Percentiles rank a stretch among this genome's conserved stretches.
phyloP scores from a whole-genome alignment of 2,329 filamentous ascomycete species.

The Neoascochyta sp. region DNA sequence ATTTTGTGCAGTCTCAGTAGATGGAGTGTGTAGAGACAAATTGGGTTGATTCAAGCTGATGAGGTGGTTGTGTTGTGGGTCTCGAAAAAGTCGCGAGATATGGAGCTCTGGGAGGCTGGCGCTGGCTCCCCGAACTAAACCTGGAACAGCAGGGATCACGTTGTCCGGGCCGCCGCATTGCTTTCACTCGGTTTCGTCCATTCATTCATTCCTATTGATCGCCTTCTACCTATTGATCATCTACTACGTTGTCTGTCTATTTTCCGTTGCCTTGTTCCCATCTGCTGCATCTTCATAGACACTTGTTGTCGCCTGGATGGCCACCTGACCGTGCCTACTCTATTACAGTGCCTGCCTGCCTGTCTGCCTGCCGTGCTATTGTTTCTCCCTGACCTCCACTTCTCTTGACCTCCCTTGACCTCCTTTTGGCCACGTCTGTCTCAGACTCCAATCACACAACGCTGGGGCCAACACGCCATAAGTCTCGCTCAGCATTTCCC shows the following conservation, averaged over 20 bases:
- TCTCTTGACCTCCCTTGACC: too few species aligned
- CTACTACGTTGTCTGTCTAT: too few species aligned
- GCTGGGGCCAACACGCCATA: too few species aligned
- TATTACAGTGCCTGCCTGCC: too few species aligned
- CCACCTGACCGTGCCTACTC: slow-evolving; percentile 9
- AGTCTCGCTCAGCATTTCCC: too few species aligned
- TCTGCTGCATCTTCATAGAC: background rate
- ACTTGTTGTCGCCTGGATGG: slow-evolving; percentile 10
- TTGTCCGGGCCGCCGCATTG: slow-evolving; percentile 5
- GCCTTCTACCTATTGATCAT: too few species aligned
- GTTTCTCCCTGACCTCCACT: too few species aligned
- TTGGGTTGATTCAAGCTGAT: slow-evolving; percentile 10
- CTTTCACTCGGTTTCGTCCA: slow-evolving; percentile 2
- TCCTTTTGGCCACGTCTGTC: too few species aligned
- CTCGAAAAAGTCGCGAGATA: slow-evolving; percentile 15
- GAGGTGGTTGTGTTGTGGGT: slow-evolving; percentile 26
- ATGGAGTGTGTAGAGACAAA: slow-evolving; percentile 13
- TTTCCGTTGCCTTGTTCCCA: background rate
- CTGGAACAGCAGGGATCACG: slow-evolving; percentile 7
- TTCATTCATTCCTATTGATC: too few species aligned
- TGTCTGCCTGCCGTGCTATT: too few species aligned
- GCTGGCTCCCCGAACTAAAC: too few species aligned
- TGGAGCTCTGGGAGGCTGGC: slow-evolving; percentile 4
- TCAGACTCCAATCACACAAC: too few species aligned
- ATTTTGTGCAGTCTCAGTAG: slow-evolving; percentile 17